Conservation (phyloP, 805 yeast genomes). For the Saturnispora sekii region DNA sequence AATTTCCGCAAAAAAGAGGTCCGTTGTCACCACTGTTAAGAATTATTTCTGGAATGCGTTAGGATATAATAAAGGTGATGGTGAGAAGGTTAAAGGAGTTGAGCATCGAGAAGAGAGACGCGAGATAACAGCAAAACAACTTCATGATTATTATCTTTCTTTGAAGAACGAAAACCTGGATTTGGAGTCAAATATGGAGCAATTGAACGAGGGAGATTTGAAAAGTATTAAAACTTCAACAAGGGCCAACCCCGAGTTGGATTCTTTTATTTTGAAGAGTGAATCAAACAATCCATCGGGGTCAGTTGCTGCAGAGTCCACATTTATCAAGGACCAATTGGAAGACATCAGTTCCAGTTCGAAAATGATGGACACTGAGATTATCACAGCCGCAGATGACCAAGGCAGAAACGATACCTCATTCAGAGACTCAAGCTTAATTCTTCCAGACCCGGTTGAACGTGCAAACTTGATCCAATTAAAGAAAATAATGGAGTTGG, state of each 20-base stretch:
- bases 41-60: constrained; percentile 1
- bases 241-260: constrained; percentile 8
- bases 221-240: constrained; percentile 2
- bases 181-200: too few relatives aligned
- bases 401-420: too few relatives aligned
- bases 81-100: too few relatives aligned
- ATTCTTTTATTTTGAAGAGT: constrained; percentile 22
- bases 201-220: constrained; percentile 7
- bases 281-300: not conserved
- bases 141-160: constrained; percentile 21
- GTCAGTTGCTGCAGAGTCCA: constrained; percentile 11
- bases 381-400: constrained; percentile 1
- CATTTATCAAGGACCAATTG: constrained; percentile 8
- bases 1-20: not conserved
- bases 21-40: not conserved
- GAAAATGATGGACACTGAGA: not conserved
- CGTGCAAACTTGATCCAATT: constrained; percentile 25
- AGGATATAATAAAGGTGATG: not conserved
- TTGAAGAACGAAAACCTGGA: constrained; percentile 17
- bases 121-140: constrained; percentile 20
- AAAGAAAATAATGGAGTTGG: constrained; percentile 32
- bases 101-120: not conserved
- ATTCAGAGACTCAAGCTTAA: constrained; percentile 4
- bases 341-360: not conserved
- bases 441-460: constrained; percentile 23